Evolutionary conservation across 768 basidiomycete genomes (phyloP), one percentile per base, ranked within the genome.

Genomic region (Tricholoma saponaceum): DNA sequence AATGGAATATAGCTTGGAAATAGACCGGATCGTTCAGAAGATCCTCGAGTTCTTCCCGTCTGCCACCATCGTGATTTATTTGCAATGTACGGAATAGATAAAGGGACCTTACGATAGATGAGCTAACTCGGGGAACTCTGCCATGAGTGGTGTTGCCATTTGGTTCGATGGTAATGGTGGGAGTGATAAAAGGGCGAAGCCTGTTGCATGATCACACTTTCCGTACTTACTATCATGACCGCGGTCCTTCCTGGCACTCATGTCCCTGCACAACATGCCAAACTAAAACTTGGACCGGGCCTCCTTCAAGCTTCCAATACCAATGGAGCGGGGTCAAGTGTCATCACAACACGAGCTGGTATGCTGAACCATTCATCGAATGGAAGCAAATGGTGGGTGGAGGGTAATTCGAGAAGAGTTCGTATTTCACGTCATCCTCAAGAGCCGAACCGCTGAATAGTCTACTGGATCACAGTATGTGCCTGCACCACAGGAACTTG

Each of bases 1-100:
- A 84, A 70, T 95, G 89, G 61, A 98, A 88, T 60, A 90, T 76
- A 7, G 95, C 90, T 69, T 95, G 89, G 62, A 95, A 95, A 69
- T 95, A 95, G 14, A 76, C 73, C 0, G 86, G 88, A 67, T 97
- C 92, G 13, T 80, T 78, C 20, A 97, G 74, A 4, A 97, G 75
- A 66, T 95, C 93, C 70, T 97, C 91, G n/a, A 98, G 79, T 64
- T 95, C 93, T 62, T 92, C 88, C 52, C 90, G 84, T 62, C 93
- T 95, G 65, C 16, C 33, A 28, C 23, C 33, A 52, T 16, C 22
- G 20, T 66, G 49, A 60, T 55, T 53, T 20, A 13, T 41, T 58
- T 44, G n/a, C 6, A 41, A 22, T 13, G 33, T 9, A 59, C 5
- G 32, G 23, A 37, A 50, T 35, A 52, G 52, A 44, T 18, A 41